These are phyloP conservation scores for Alternaria gansuensis DNA, from an alignment of 2,329 filamentous ascomycete genomes.

Conservation along the genomic window DNA sequence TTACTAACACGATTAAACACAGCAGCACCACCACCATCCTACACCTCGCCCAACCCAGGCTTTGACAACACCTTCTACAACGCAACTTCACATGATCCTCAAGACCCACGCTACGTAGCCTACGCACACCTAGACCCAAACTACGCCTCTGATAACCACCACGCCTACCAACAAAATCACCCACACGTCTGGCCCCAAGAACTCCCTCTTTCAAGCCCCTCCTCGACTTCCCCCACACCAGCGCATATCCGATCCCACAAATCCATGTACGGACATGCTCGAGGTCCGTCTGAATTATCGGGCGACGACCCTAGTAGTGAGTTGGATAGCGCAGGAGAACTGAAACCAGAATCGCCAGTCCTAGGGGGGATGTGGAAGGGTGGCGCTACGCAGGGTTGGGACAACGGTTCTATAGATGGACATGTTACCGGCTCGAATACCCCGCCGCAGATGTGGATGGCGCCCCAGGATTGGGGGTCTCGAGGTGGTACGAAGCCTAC, in stretches of 20 bases:
- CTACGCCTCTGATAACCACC: slow-evolving; percentile 10
- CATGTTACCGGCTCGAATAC: background rate
- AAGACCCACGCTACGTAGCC: background rate
- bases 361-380: background rate
- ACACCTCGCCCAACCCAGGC: slow-evolving; percentile 14
- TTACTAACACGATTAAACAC: background rate
- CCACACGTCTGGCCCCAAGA: slow-evolving; percentile 24
- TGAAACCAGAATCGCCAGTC: background rate
- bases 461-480: slow-evolving; percentile 9
- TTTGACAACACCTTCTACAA: slow-evolving; percentile 2
- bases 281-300: slow-evolving; percentile 10
- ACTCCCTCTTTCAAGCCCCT: slow-evolving; percentile 12
- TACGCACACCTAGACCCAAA: slow-evolving; percentile 12
- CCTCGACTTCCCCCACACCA: background rate
- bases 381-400: background rate
- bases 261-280: slow-evolving; percentile 11
- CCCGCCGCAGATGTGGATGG: slow-evolving; percentile 5
- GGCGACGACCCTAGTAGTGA: slow-evolving; percentile 5
- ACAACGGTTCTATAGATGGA: background rate
- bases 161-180: slow-evolving; percentile 2
- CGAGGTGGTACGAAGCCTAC: background rate
- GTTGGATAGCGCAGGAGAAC: background rate
- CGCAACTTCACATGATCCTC: background rate
- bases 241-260: slow-evolving; percentile 3
- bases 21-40: slow-evolving; percentile 28